These are phyloP conservation scores for Ananas comosus DNA, from an alignment of 176 grass and related monocot genomes.

Conservation along the genomic window DNA sequence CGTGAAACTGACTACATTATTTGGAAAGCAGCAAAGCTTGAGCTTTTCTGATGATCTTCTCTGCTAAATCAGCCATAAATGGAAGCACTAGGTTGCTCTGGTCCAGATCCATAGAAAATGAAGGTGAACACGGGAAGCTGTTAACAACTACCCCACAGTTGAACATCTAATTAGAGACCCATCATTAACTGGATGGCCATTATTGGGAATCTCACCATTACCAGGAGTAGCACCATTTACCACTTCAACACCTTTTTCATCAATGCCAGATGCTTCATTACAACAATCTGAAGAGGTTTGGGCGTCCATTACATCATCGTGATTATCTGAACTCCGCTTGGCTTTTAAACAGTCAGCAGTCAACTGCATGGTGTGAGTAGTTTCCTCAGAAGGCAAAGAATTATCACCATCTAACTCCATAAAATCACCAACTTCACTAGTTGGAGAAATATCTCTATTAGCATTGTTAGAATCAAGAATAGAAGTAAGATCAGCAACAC, in stretches of 20 bases:
- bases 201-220: neutral
- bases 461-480: neutral
- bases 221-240: neutral
- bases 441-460: neutral
- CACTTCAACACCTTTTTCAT: slow-evolving; percentile 4
- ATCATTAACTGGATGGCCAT: neutral
- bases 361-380: neutral
- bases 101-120: too few species aligned
- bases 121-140: neutral
- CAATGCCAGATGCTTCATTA: neutral
- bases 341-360: neutral
- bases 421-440: neutral
- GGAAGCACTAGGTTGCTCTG: too few species aligned
- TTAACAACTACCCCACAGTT: neutral
- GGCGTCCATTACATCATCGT: neutral
- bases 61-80: too few species aligned
- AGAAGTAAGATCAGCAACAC: neutral
- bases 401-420: neutral
- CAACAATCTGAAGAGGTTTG: neutral
- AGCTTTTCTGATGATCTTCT: too few species aligned
- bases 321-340: neutral
- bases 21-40: too few species aligned
- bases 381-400: neutral
- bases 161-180: neutral
- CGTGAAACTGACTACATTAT: too few species aligned